A percentile compares a stretch with the other conserved stretches of the same genome.
Conservation (phyloP, 352 stramenopile genomes). For the Phytophthora sp. region DNA sequence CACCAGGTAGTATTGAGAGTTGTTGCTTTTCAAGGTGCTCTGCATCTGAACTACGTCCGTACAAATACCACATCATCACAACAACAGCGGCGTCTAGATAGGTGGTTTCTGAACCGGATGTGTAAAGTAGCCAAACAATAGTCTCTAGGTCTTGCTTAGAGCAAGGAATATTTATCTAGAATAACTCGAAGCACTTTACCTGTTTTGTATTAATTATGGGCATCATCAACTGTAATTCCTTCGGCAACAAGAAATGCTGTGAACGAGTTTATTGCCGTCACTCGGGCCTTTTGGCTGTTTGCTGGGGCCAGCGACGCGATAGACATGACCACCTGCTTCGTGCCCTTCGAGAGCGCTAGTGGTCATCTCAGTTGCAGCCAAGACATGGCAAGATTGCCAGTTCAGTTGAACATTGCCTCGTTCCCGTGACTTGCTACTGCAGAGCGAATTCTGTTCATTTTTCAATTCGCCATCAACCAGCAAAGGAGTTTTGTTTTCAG, state of each 20-base stretch:
- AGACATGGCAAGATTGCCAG: too few relatives aligned
- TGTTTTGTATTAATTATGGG: not conserved
- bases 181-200: too few relatives aligned
- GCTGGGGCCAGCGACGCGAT: too few relatives aligned
- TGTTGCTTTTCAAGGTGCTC: conserved; percentile 28
- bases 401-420: too few relatives aligned
- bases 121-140: conserved; percentile 18
- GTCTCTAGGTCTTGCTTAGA: conserved; percentile 3
- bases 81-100: conserved; percentile 13
- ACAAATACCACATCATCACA: conserved; percentile 20
- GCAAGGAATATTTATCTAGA: not conserved
- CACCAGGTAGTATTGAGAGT: conserved; percentile 12
- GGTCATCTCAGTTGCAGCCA: too few relatives aligned
- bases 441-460: conserved; percentile 7
- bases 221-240: not conserved
- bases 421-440: too few relatives aligned
- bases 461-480: conserved; percentile 1
- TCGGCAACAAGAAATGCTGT: not conserved
- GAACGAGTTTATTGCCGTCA: not conserved
- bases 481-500: not conserved
- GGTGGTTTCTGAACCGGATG: not conserved
- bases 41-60: conserved; percentile 20
- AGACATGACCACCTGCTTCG: too few relatives aligned
- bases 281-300: not conserved
- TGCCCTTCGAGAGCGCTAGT: too few relatives aligned